Base-by-base conservation (phyloP, 2,329 filamentous ascomycete species). In the Fusarium abutilonis region DNA sequence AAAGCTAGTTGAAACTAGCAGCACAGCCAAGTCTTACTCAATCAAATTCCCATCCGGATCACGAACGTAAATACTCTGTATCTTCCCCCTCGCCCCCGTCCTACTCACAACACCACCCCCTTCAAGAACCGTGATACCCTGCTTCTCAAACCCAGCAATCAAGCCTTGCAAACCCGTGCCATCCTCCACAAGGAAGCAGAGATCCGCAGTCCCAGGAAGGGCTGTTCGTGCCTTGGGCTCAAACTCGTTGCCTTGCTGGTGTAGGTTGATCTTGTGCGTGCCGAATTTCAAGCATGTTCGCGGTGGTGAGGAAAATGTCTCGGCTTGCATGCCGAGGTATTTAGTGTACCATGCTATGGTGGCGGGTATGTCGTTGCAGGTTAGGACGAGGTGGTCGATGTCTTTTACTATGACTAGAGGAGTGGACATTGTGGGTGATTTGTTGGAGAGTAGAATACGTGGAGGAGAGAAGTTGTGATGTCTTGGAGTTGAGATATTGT, bases 11-110 rank as follows among this genome's bases (percentile, higher is more conserved):
- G 11, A 29, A 10, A 29, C 28, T 13, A 6, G 28, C 28, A 13
- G 28, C 9, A 8, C 23, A 10, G 10, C 9, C 11, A 9, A 11
- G 9, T 76, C 83, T 70, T 67, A 88, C 85, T 88, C 86, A 36
- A 88, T 80, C 62, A 88, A 64, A 70, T 87, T 88, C 6, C 81
- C 83, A 73, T 88, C 86, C 3, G 84, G 84, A 72, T 88, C 86
- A 34, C 85, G 75, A 46, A 85, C 79, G 72, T 88, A 88, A 3
- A 88, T 76, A 70, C 85, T 88, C 48, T 78, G 75, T 40, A 89
- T 73, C 52, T 74, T 79, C 0, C 85, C 84, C 49, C 76, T 74
- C 0, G 86, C 85, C 2, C 86, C 86, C 0, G 82, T 87, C 41
- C 86, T 75, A 11, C 76, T 70, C 5, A 88, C 85, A 10, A 86